These are phyloP conservation scores for Colletotrichum sp. DNA, from an alignment of 2,329 filamentous ascomycete genomes.

Conservation along the genomic window DNA sequence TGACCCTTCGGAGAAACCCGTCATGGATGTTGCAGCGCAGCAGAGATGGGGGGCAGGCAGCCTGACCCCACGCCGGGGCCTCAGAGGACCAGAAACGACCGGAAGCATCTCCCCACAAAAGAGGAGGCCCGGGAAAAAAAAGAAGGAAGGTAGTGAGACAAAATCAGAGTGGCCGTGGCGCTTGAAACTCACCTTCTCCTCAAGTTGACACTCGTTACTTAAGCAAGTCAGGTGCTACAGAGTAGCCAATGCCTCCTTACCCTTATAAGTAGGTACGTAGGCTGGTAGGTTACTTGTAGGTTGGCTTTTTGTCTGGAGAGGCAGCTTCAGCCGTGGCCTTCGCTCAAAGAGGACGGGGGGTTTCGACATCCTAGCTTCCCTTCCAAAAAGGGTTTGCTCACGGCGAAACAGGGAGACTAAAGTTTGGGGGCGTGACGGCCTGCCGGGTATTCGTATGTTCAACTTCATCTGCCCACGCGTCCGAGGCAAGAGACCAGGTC, in stretches of 20 bases:
- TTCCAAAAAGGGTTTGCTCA: not conserved
- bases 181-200: not conserved
- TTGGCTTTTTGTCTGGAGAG: not conserved
- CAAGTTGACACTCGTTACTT: not conserved
- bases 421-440: not conserved
- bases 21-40: not conserved
- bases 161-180: not conserved
- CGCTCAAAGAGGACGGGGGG: not conserved
- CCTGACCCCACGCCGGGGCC: not conserved
- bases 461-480: not conserved
- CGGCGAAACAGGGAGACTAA: not conserved
- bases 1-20: not conserved
- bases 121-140: not conserved
- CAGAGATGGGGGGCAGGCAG: not conserved
- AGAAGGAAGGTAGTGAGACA: not conserved
- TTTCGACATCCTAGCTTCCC: not conserved
- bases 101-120: not conserved
- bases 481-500: not conserved
- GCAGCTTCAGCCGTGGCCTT: not conserved
- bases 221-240: not conserved
- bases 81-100: not conserved
- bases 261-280: too few relatives aligned
- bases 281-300: not conserved
- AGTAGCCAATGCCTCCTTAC: too few relatives aligned
- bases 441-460: not conserved